A percentile compares a stretch with the other conserved stretches of the same genome.
These are phyloP conservation scores for Bigelowiella natans DNA, from an alignment of 78 protist species.

Conservation along the genomic window DNA sequence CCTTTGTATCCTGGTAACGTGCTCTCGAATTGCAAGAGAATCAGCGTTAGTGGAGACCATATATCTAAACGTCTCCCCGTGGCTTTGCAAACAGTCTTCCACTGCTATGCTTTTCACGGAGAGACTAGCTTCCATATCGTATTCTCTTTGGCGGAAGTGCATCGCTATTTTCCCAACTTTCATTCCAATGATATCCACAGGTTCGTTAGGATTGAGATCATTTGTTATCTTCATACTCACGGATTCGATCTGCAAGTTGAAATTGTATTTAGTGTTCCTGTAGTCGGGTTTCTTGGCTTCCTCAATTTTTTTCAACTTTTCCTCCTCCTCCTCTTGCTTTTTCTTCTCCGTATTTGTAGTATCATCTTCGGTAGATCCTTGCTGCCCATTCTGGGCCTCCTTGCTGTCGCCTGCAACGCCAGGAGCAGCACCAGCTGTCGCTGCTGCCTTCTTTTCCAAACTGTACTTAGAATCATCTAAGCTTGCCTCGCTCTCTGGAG, in stretches of 20 bases:
- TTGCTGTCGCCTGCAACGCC: no score
- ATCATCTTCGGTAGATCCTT: no score
- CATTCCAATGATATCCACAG: not conserved
- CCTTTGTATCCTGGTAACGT: no score
- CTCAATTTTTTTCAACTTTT: not conserved
- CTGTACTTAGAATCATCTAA: no score
- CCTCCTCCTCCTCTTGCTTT: not conserved
- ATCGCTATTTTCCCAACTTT: not conserved
- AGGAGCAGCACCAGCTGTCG: no score
- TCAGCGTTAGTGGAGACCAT: not conserved
- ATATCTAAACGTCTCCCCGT: not conserved
- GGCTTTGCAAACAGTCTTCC: not conserved
- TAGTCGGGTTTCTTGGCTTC: not conserved
- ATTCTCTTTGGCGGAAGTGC: not conserved
- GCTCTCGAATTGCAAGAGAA: not conserved
- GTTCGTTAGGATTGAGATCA: no score
- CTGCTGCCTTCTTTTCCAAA: not conserved
- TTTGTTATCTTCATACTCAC: not conserved
- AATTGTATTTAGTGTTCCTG: not conserved
- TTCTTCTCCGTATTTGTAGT: not conserved
- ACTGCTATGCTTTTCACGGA: not conserved
- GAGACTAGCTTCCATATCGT: not conserved
- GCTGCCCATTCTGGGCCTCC: no score
- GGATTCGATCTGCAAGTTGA: not conserved
- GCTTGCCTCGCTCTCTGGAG: no score